Evolutionary conservation across 1,139 yeast genomes (phyloP).

Genomic region (Lipomyces yarrowii): DNA sequence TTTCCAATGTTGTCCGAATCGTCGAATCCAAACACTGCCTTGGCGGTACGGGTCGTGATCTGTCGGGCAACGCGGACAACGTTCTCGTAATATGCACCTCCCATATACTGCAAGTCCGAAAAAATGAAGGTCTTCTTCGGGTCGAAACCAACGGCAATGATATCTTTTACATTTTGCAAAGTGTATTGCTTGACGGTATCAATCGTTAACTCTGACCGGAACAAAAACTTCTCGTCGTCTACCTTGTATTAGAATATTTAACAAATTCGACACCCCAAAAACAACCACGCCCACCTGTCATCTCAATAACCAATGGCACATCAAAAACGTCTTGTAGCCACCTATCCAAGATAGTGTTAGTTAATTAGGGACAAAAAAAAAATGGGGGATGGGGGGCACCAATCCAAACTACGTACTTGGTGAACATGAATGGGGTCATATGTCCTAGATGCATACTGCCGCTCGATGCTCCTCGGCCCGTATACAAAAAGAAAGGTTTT

Average conservation of each 20-base stretch:
- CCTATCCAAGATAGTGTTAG: conserved; percentile 26
- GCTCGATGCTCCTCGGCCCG: conserved; percentile 97
- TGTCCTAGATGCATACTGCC: conserved; percentile 97
- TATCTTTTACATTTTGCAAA: conserved; percentile 83
- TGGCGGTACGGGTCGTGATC: conserved; percentile 93
- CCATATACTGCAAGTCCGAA: conserved; percentile 90
- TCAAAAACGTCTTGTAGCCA: conserved; percentile 99
- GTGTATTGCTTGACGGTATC: conserved; percentile 85
- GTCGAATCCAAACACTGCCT: conserved; percentile 95
- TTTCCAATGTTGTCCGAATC: conserved; percentile 92
- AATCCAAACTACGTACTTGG: conserved; percentile 49
- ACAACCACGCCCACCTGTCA: conserved; percentile 52
- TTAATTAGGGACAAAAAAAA: background rate
- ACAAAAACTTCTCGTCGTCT: conserved; percentile 95
- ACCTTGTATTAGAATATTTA: background rate
- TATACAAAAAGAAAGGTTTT: conserved; percentile 90
- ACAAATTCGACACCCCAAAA: background rate
- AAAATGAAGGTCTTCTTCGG: conserved; percentile 94
- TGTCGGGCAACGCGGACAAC: conserved; percentile 93
- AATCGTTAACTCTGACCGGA: conserved; percentile 86
- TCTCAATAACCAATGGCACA: conserved; percentile 91
- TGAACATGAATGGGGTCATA: conserved; percentile 91
- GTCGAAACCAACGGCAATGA: conserved; percentile 91
- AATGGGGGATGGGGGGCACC: too few species aligned
- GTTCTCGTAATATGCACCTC: conserved; percentile 90